A percentile compares a stretch with the other conserved stretches of the same genome.
Conservation (phyloP, 2,329 filamentous ascomycete genomes). For the Ascocoryne sarcoides region DNA sequence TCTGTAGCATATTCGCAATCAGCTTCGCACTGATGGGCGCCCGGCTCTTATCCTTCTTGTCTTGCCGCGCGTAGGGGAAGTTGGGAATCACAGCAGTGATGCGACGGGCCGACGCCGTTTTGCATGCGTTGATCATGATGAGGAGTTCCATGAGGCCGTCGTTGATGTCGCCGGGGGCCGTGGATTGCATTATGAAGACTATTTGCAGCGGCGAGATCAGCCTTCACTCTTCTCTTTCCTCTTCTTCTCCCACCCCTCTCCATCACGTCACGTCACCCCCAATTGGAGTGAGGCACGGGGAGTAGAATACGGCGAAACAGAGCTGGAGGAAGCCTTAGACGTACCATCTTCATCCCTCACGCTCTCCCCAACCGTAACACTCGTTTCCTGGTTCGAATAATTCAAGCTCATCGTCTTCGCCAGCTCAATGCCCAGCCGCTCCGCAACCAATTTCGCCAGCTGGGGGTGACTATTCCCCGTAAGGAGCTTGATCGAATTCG, state of each 20-base stretch:
- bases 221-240: constrained; percentile 1
- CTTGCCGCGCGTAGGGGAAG: constrained; percentile 92
- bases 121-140: constrained; percentile 97
- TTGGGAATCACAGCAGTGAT: constrained; percentile 95
- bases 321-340: not conserved
- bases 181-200: constrained; percentile 96
- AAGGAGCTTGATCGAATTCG: constrained; percentile 66
- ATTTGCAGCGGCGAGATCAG: constrained; percentile 6
- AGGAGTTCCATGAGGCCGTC: constrained; percentile 96
- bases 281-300: no score
- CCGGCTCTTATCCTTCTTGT: constrained; percentile 94
- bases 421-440: constrained; percentile 59
- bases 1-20: constrained; percentile 96
- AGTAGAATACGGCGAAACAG: not conserved
- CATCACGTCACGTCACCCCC: no score
- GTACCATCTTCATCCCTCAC: constrained; percentile 89
- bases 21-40: constrained; percentile 95
- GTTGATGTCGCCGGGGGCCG: constrained; percentile 92
- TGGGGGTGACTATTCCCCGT: constrained; percentile 69
- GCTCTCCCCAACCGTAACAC: constrained; percentile 90
- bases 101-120: constrained; percentile 73
- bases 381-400: constrained; percentile 81
- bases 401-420: constrained; percentile 74
- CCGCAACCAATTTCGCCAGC: constrained; percentile 54
- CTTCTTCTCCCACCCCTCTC: no score